Conservation (phyloP, 139 green algal genomes). For the Chlorella ohadii region DNA sequence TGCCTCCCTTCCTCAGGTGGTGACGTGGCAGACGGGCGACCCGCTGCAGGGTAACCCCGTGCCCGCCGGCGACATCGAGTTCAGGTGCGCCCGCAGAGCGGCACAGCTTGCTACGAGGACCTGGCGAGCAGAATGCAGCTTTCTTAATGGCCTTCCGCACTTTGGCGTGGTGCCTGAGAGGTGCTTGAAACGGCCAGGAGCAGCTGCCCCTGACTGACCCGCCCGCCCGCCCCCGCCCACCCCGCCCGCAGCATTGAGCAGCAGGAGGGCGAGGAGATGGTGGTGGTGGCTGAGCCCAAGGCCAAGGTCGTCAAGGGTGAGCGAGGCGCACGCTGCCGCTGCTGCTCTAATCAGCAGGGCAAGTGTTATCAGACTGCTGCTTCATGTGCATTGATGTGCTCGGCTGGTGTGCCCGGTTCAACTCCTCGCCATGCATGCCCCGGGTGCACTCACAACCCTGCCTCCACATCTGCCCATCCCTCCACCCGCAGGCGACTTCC, state of each 20-base stretch:
- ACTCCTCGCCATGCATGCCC: too few relatives aligned
- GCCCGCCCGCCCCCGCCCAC: too few relatives aligned
- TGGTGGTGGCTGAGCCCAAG: constrained; percentile 66
- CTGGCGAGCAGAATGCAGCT: too few relatives aligned
- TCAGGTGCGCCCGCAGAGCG: constrained; percentile 15
- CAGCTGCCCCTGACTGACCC: too few relatives aligned
- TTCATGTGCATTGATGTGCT: too few relatives aligned
- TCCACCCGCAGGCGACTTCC: constrained; percentile 59
- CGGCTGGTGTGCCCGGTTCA: too few relatives aligned
- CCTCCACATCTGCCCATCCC: background rate
- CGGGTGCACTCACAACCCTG: background rate
- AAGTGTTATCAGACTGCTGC: too few relatives aligned
- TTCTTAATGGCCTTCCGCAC: too few relatives aligned
- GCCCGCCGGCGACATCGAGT: constrained; percentile 44
- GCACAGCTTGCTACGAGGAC: too few relatives aligned
- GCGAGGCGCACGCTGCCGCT: background rate
- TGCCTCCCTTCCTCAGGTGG: constrained; percentile 30
- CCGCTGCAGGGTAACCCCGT: constrained; percentile 37
- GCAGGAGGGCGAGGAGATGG: constrained; percentile 68
- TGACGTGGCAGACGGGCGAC: constrained; percentile 61
- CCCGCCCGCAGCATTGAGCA: constrained; percentile 16
- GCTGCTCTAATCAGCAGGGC: too few relatives aligned
- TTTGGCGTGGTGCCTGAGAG: too few relatives aligned
- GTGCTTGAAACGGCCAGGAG: too few relatives aligned
- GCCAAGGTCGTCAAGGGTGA: constrained; percentile 37